Conservation (phyloP, 164 flowering plant species). For the Nymphaea thermarum region DNA sequence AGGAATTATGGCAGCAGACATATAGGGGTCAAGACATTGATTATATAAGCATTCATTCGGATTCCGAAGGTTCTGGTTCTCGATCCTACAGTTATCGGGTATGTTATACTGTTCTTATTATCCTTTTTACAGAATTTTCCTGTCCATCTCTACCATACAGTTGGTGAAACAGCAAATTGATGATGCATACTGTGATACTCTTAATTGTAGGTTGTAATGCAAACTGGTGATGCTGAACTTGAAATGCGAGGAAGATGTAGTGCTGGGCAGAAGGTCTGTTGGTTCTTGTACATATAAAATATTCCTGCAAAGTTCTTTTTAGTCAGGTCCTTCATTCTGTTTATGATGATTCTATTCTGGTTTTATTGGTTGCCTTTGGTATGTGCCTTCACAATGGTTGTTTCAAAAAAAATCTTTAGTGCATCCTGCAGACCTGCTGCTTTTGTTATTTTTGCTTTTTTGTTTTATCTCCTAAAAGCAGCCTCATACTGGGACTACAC, state of each 20-base stretch:
- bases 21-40: slow-evolving; percentile 99
- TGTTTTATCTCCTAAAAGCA: too few relatives aligned
- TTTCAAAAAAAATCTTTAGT: too few relatives aligned
- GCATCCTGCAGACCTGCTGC: too few relatives aligned
- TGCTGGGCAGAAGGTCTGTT: slow-evolving; percentile 93
- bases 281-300: too few relatives aligned
- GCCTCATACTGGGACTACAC: too few relatives aligned
- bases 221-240: slow-evolving; percentile 90
- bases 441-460: too few relatives aligned
- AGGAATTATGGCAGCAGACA: slow-evolving; percentile 98
- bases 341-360: too few relatives aligned
- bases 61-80: slow-evolving; percentile 96
- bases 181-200: too few relatives aligned
- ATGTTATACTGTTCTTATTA: not conserved
- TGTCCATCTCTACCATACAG: not conserved
- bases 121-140: not conserved
- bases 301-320: too few relatives aligned
- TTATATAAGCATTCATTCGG: slow-evolving; percentile 87
- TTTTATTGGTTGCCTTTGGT: too few relatives aligned
- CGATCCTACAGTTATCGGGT: slow-evolving; percentile 96
- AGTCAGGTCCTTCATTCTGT: too few relatives aligned
- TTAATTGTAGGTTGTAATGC: slow-evolving; percentile 75
- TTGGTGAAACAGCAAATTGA: not conserved
- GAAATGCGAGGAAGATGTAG: slow-evolving; percentile 99
- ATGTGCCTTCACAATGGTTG: too few relatives aligned